phyloP scores from a whole-genome alignment of 805 yeast genomes.

The Starmerella kuoi region DNA sequence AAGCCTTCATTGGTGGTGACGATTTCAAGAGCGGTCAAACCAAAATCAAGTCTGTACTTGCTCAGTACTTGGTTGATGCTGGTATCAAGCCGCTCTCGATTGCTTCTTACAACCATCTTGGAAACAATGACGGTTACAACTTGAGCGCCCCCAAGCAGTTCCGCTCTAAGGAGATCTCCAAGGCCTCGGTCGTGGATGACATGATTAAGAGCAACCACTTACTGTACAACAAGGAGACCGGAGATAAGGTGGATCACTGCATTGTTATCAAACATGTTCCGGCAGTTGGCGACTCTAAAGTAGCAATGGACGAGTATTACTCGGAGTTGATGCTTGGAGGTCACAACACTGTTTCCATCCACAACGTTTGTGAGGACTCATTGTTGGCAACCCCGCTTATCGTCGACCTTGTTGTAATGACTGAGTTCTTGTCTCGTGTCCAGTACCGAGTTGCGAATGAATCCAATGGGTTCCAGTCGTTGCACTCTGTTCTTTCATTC shows the following conservation, averaged over 20 bases:
- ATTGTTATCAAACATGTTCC: constrained; percentile 88
- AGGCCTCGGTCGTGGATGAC: constrained; percentile 86
- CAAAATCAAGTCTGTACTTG: constrained; percentile 87
- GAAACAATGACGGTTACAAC: constrained; percentile 92
- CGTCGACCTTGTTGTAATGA: constrained; percentile 77
- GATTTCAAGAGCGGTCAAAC: constrained; percentile 97
- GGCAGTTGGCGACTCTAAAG: constrained; percentile 93
- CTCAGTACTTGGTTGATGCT: constrained; percentile 92
- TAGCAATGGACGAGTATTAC: constrained; percentile 97
- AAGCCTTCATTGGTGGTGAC: constrained; percentile 84
- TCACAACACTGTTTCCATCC: constrained; percentile 85
- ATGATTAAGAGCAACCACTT: constrained; percentile 79
- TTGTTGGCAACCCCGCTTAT: constrained; percentile 88
- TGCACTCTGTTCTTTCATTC: constrained; percentile 78
- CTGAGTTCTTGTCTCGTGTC: constrained; percentile 83
- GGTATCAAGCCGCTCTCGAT: constrained; percentile 91
- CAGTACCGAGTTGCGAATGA: constrained; percentile 50
- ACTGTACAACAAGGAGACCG: constrained; percentile 67
- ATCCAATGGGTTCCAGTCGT: constrained; percentile 41
- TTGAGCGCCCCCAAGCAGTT: constrained; percentile 85
- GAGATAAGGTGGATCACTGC: constrained; percentile 77
- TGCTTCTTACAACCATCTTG: constrained; percentile 92
- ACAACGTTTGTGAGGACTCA: constrained; percentile 94
- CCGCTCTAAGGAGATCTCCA: constrained; percentile 89
- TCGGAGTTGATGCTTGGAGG: constrained; percentile 96